Conservation (phyloP, 2,329 filamentous ascomycete species). For the Diaporthe sp. region DNA sequence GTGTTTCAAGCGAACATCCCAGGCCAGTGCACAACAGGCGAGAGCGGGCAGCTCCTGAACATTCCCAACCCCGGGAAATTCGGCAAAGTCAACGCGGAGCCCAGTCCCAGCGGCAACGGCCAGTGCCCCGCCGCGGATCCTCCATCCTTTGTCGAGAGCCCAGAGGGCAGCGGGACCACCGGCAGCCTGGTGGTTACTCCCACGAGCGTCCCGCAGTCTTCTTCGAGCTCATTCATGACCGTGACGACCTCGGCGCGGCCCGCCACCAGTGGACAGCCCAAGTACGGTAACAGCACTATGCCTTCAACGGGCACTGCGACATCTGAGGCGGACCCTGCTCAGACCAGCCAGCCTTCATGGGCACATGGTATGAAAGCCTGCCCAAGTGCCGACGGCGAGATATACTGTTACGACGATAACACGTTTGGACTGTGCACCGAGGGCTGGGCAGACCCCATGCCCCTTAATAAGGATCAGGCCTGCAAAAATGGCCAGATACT, state of each 20-base stretch:
- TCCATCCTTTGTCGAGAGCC: neutral
- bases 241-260: neutral
- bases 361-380: neutral
- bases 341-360: neutral
- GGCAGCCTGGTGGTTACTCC: neutral
- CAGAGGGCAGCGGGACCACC: neutral
- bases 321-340: neutral
- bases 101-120: neutral
- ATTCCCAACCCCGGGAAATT: constrained; percentile 68
- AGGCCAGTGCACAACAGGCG: constrained; percentile 59
- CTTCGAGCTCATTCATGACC: neutral
- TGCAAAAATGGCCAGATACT: neutral
- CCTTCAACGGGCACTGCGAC: neutral
- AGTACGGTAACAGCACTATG: neutral
- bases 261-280: neutral
- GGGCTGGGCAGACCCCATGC: neutral
- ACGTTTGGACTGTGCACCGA: neutral
- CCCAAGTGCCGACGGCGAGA: neutral
- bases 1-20: constrained; percentile 73
- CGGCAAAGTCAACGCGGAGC: constrained; percentile 18
- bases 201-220: neutral
- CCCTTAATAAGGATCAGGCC: neutral
- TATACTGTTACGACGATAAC: neutral
- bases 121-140: neutral
- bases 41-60: constrained; percentile 58